A percentile compares a stretch with the other conserved stretches of the same genome.
Conservation (phyloP, 331 rosid species). For the Pyrus hybrid region DNA sequence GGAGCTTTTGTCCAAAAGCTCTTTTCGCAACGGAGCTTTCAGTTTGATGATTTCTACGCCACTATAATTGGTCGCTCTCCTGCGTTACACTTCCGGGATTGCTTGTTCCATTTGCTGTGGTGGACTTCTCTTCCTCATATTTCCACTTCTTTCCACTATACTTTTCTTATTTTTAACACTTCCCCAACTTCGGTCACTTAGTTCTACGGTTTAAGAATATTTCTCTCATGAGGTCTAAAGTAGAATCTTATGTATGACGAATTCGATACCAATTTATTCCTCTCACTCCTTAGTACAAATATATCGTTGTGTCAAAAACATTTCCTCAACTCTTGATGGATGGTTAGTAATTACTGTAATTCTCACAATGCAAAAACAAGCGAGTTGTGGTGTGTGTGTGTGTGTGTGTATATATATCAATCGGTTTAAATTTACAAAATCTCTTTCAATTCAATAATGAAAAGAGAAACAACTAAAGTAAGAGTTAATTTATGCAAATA, state of each 20-base stretch:
- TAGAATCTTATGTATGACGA: background rate
- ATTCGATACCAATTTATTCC: background rate
- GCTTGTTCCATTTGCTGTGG: background rate
- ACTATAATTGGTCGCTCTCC: background rate
- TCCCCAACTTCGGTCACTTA: background rate
- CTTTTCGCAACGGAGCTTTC: constrained; percentile 45
- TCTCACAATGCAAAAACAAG: no score
- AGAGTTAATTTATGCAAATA: no score
- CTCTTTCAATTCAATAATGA: no score
- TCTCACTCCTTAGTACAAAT: no score
- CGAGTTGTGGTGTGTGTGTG: no score
- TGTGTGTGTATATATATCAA: no score
- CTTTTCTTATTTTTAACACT: background rate
- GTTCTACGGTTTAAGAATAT: background rate
- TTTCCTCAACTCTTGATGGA: no score
- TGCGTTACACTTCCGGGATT: background rate
- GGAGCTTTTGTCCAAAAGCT: constrained; percentile 13
- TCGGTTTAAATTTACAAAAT: no score
- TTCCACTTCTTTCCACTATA: background rate
- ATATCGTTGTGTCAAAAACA: no score
- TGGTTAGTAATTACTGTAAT: no score
- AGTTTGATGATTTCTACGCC: constrained; percentile 50
- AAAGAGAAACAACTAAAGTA: no score
- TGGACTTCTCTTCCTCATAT: background rate
- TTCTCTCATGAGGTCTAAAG: background rate